Evolutionary conservation across 305 asterid species (phyloP).

Genomic region (Fraxinus sp.): DNA sequence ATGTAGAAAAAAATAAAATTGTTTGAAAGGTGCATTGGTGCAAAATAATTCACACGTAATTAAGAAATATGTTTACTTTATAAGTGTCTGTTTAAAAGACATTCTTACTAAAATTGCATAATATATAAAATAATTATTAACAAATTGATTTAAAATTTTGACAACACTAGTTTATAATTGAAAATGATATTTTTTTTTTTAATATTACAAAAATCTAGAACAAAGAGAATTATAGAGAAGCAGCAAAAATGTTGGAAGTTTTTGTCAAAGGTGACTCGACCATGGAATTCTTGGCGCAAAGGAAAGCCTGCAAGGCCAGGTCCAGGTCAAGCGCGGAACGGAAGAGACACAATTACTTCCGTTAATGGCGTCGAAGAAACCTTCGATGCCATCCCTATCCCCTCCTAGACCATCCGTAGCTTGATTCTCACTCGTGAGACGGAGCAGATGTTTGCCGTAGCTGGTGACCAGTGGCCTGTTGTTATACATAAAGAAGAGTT

Average conservation of each 20-base stretch:
- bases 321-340: constrained; percentile 82
- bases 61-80: too few species aligned
- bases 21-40: background rate
- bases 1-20: too few species aligned
- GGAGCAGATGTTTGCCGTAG: constrained; percentile 85
- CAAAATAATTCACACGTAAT: too few species aligned
- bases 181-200: too few species aligned
- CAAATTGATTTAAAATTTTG: too few species aligned
- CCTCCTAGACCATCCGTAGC: constrained; percentile 65
- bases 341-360: constrained; percentile 87
- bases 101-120: too few species aligned
- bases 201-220: too few species aligned
- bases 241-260: constrained; percentile 61
- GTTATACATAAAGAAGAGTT: constrained; percentile 66
- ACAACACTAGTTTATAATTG: too few species aligned
- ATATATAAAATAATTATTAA: too few species aligned
- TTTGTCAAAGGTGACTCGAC: constrained; percentile 81
- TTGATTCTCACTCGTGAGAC: constrained; percentile 84
- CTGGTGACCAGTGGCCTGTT: constrained; percentile 92
- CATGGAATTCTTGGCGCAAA: constrained; percentile 87
- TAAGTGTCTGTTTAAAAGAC: too few species aligned
- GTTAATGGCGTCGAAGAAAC: constrained; percentile 37
- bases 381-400: constrained; percentile 71
- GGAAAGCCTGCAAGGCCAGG: constrained; percentile 84
- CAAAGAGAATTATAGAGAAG: background rate